Conservation (phyloP, 208 protist genomes). For the Crithidia brevicula region DNA sequence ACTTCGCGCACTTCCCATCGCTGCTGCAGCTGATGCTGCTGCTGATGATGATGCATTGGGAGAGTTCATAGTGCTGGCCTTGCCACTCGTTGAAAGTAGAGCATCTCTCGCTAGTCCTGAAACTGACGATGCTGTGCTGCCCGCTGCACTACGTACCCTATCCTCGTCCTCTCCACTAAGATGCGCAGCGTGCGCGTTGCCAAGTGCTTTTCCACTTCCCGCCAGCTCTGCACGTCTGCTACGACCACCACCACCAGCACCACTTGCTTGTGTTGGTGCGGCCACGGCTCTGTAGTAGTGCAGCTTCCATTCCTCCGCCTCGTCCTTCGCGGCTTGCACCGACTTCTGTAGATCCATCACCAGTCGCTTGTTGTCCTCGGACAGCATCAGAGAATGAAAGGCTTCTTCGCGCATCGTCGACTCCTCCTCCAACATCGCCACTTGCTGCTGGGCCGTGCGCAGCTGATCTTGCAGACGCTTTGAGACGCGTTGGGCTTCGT, state of each 20-base stretch:
- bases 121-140: too few species aligned
- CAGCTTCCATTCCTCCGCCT: constrained; percentile 56
- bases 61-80: too few species aligned
- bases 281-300: constrained; percentile 34
- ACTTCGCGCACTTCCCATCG: constrained; percentile 5
- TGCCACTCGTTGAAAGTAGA: too few species aligned
- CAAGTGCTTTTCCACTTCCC: too few species aligned
- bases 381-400: constrained; percentile 64
- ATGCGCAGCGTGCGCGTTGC: too few species aligned
- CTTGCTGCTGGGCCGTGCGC: constrained; percentile 26
- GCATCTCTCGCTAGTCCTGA: too few species aligned
- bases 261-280: not conserved
- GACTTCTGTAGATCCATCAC: constrained; percentile 56
- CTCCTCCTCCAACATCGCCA: constrained; percentile 60
- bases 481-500: constrained; percentile 29
- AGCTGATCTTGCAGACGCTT: constrained; percentile 36
- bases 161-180: too few species aligned
- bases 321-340: constrained; percentile 48
- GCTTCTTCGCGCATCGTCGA: constrained; percentile 67
- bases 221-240: too few species aligned
- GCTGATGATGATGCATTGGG: too few species aligned
- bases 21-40: not conserved
- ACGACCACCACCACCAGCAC: not conserved
- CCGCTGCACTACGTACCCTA: too few species aligned
- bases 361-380: constrained; percentile 61